Conservation (phyloP, 164 flowering plant genomes). For the Hamamelis virginiana region DNA sequence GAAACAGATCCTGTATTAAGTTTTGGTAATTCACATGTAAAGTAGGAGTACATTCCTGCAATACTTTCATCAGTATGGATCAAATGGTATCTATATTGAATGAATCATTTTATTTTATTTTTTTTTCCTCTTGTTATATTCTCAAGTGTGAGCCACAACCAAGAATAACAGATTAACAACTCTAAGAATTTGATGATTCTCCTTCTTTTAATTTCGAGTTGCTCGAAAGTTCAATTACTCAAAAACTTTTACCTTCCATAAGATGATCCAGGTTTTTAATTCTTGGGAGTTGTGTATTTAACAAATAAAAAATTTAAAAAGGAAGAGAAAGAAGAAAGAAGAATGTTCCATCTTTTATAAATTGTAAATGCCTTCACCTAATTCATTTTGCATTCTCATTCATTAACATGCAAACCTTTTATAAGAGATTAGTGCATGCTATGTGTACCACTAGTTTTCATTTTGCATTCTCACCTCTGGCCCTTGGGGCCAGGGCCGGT, state of each 20-base stretch:
- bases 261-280: not conserved
- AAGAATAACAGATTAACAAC: not conserved
- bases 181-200: not conserved
- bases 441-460: too few relatives aligned
- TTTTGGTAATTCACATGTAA: slow-evolving; percentile 1
- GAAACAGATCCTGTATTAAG: not conserved
- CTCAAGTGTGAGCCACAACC: not conserved
- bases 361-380: not conserved
- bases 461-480: too few relatives aligned
- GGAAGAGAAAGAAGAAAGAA: too few relatives aligned
- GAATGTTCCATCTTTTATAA: not conserved
- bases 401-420: too few relatives aligned
- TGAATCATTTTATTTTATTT: too few relatives aligned
- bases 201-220: not conserved
- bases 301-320: too few relatives aligned
- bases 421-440: too few relatives aligned
- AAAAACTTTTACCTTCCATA: not conserved
- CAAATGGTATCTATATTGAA: not conserved
- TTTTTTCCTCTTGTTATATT: not conserved
- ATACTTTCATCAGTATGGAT: slow-evolving; percentile 1
- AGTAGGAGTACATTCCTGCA: not conserved
- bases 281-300: not conserved
- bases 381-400: too few relatives aligned
- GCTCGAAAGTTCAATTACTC: not conserved
- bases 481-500: too few relatives aligned